Percentiles rank a stretch among this genome's conserved stretches.
These are phyloP conservation scores for Cladosporium sp. DNA, from an alignment of 2,329 filamentous ascomycete genomes.

Conservation along the genomic window DNA sequence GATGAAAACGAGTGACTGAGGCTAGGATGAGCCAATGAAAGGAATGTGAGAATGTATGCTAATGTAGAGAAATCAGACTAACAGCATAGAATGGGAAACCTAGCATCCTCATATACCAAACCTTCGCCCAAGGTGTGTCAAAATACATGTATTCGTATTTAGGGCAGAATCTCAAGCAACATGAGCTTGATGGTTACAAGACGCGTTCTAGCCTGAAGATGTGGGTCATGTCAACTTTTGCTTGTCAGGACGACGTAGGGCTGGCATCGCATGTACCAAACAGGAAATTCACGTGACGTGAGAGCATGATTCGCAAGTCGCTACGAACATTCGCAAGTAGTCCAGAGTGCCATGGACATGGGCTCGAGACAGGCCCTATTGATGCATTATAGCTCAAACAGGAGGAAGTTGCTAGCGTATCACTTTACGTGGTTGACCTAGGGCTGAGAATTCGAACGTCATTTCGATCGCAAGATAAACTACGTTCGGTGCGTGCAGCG, in stretches of 20 bases:
- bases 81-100: not conserved
- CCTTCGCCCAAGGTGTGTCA: not conserved
- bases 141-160: not conserved
- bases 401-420: not conserved
- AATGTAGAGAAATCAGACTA: not conserved
- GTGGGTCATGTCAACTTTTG: not conserved
- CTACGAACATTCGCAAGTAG: not conserved
- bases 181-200: conserved; percentile 1
- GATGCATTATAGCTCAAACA: conserved; percentile 2
- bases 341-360: not conserved
- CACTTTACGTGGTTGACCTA: not conserved
- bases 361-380: not conserved
- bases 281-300: not conserved
- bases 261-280: not conserved
- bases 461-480: not conserved
- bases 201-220: not conserved
- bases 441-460: not conserved
- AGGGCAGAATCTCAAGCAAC: not conserved
- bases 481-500: not conserved
- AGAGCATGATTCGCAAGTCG: not conserved
- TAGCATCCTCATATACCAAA: not conserved
- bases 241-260: not conserved
- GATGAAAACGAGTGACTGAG: not conserved
- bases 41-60: not conserved
- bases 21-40: not conserved